Base-by-base conservation (phyloP, 805 yeast species). In the Tetrapisispora iriomotensis region DNA sequence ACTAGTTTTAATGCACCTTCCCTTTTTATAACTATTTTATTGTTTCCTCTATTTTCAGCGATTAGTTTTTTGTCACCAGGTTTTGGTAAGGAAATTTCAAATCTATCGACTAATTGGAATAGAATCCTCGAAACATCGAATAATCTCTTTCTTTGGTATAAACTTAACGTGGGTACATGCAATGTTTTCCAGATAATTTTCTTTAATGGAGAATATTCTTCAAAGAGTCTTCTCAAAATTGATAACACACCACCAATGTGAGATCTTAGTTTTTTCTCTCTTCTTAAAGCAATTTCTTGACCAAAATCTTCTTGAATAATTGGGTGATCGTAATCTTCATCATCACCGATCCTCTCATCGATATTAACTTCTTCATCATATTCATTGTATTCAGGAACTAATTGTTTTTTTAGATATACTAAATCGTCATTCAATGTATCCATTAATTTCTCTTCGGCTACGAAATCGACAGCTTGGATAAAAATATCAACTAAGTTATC, bases 21-120 rank as follows among this genome's bases (percentile, higher is more conserved):
- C 43, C 85, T 64, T 46, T 70, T 79, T 15, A 86, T 61, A 6
- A 72, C 65, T n/a, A 85, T 63, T 29, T 65, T 65, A 3, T 79
- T 79, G 20, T 64, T 64, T 0, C 75, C 81, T 5, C 68, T 45
- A 37, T 72, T 49, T 46, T 69, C 71, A 0, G 86, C 84, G 7
- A 73, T 75, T 19, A 92, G 64, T 46, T 74, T 75, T 53, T 75
- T 79, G 38, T 76, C 77, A 47, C 77, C 70, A 3, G 96, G 96
- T 12, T 77, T 61, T 6, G 76, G 71, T 18, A 87, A 61, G 3
- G 64, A 70, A 2, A 86, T 86, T n/a, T 72, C 53, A 33, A 79
- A 70, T 2, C 75, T 67, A 45, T 82, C 79, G 23, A 64, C 60
- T 6, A 87, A 74, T 29, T 71, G 71, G 49, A 75, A 83, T 21